Evolutionary conservation across 805 yeast genomes (phyloP).

Genomic region (Tetrapisispora arboricola): DNA sequence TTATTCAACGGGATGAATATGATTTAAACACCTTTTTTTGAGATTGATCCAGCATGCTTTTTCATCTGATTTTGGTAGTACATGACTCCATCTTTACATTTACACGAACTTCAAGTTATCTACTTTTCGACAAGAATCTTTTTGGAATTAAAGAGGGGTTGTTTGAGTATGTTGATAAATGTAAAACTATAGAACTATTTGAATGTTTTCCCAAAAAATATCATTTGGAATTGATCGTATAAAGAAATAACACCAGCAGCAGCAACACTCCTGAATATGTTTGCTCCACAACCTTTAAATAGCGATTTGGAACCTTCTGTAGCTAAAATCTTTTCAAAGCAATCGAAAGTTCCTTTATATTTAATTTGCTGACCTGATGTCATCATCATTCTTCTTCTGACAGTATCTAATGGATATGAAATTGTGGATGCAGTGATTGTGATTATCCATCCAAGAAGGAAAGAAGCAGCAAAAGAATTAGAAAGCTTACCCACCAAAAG

Average conservation of each 20-base stretch:
- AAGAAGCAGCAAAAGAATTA: constrained; percentile 84
- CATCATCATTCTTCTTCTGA: constrained; percentile 99
- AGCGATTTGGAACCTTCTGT: constrained; percentile 82
- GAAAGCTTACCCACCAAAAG: constrained; percentile 82
- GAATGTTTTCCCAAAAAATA: constrained; percentile 88
- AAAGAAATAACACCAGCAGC: constrained; percentile 96
- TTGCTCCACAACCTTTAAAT: constrained; percentile 97
- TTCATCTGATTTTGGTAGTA: too few species aligned
- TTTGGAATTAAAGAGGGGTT: too few species aligned
- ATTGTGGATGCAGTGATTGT: constrained; percentile 95
- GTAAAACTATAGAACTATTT: constrained; percentile 29
- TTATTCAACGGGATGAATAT: too few species aligned
- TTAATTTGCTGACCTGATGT: constrained; percentile 94
- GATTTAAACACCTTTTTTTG: too few species aligned
- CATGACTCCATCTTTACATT: too few species aligned
- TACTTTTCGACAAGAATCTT: too few species aligned
- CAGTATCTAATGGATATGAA: constrained; percentile 94
- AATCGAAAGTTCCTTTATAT: constrained; percentile 85
- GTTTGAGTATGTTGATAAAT: too few species aligned
- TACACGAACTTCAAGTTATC: too few species aligned
- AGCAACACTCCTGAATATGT: constrained; percentile 97
- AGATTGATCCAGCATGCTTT: too few species aligned
- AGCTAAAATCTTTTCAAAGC: constrained; percentile 76
- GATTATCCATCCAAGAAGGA: constrained; percentile 89
- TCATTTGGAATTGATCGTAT: constrained; percentile 88